Evolutionary conservation across 176 grass and related monocot species (phyloP), one percentile per base, ranked within the genome.

Genomic region (Musa beccarii): DNA sequence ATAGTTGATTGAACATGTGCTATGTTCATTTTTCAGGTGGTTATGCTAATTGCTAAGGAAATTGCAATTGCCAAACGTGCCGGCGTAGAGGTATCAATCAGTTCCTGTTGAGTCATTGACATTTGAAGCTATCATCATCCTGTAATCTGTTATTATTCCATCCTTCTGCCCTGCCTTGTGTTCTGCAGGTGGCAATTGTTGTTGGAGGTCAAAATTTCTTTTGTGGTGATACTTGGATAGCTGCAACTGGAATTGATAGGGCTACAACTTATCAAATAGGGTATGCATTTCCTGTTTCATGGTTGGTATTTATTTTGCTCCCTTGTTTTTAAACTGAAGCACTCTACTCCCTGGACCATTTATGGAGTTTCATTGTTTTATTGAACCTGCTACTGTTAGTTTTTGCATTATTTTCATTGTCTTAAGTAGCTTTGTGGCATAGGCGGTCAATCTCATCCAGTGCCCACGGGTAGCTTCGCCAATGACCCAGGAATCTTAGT

Each of bases 31-130:
- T 76, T 14, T 52, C 72, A 96, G 95, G 83, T 89, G 19, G 87
- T 88, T 69, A 92, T 99, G 96, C 86, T 95, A 24, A 83, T 99
- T 19, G 86, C 96, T 75, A 87, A 91, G 86, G 96, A 99, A 89
- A 86, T 99, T 85, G 82, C 88, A 85, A 75, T 92, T 66, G 91
- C 86, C 1, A 95, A 75, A 25, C 88, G 80, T 72, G 86, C 81
- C 76, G 96, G 91, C 52, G 59, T 99, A 9, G 74, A 99, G 91
- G 96, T 95, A 87, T 53, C 10, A 52, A 70, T 54, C 2, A 73
- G 7, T 65, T 61, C 15, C 76, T 77, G 19, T 49, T 77, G 11
- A 10, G 5, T 25, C 11, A 11, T n/a, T 19, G 68, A 4, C 50
- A 49, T 76, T 68, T 65, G 34, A 79, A 64, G 9, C 24, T 67